Evolutionary conservation across 345 rosid species (phyloP).

Genomic region (Streptanthus diversifolius): DNA sequence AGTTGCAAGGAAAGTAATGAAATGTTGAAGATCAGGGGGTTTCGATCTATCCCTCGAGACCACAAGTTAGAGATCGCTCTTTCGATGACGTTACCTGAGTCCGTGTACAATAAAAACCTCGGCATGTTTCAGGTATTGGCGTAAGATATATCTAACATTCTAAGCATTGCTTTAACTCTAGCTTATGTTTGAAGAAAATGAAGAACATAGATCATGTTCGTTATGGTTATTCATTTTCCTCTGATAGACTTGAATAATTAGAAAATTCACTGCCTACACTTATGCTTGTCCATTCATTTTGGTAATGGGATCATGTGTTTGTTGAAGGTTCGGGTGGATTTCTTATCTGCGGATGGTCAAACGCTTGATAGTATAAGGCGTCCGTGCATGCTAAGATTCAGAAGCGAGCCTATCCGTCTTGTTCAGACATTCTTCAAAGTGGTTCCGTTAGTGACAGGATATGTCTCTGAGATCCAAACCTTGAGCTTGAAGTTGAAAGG

Average conservation of each 20-base stretch:
- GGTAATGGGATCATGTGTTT: slow-evolving; percentile 7
- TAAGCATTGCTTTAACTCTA: background rate
- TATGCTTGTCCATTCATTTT: background rate
- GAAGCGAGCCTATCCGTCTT: slow-evolving; percentile 67
- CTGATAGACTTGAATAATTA: background rate
- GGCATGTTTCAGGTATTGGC: slow-evolving; percentile 79
- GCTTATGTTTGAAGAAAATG: background rate
- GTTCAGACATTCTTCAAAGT: slow-evolving; percentile 59
- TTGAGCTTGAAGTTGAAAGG: slow-evolving; percentile 58
- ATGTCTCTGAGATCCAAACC: slow-evolving; percentile 68
- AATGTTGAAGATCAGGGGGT: slow-evolving; percentile 15
- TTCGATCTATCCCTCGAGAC: slow-evolving; percentile 24
- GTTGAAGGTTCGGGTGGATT: slow-evolving; percentile 75
- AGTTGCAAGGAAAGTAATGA: slow-evolving; percentile 48
- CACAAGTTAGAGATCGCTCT: slow-evolving; percentile 29
- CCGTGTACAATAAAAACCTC: slow-evolving; percentile 70
- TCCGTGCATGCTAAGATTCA: slow-evolving; percentile 73
- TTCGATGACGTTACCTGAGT: slow-evolving; percentile 63
- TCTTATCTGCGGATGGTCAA: slow-evolving; percentile 58
- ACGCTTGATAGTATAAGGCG: slow-evolving; percentile 53
- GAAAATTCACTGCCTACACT: background rate
- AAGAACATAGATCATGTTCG: background rate
- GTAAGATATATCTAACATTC: background rate
- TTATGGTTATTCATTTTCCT: background rate
- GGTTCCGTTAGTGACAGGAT: slow-evolving; percentile 72